Conservation (phyloP, 2,329 filamentous ascomycete species). For the Ascocoryne sarcoides region DNA sequence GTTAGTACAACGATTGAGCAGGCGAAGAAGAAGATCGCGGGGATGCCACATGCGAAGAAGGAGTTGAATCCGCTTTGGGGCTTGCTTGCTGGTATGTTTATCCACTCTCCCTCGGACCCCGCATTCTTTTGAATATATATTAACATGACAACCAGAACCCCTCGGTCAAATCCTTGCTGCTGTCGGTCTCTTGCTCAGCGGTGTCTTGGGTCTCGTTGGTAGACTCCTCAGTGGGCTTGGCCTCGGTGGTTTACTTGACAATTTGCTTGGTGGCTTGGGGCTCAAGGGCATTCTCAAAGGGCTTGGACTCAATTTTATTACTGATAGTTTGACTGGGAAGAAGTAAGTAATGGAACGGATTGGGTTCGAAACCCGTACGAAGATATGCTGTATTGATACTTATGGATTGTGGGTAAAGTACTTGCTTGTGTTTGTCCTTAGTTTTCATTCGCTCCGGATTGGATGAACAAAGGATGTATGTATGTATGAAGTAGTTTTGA, state of each 20-base stretch:
- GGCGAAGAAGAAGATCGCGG: slow-evolving; percentile 78
- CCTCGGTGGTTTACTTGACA: slow-evolving; percentile 72
- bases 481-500: too few relatives aligned
- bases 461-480: too few relatives aligned
- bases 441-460: too few relatives aligned
- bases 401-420: too few relatives aligned
- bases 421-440: too few relatives aligned
- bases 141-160: too few relatives aligned
- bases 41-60: slow-evolving; percentile 93
- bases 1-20: slow-evolving; percentile 79
- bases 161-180: slow-evolving; percentile 88
- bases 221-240: slow-evolving; percentile 67
- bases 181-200: slow-evolving; percentile 72
- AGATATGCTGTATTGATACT: too few relatives aligned
- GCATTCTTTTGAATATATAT: too few relatives aligned
- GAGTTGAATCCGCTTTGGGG: slow-evolving; percentile 86
- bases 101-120: too few relatives aligned
- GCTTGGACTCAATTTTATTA: slow-evolving; percentile 52
- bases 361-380: too few relatives aligned
- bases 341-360: too few relatives aligned
- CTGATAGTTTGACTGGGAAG: slow-evolving; percentile 37
- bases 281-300: slow-evolving; percentile 66
- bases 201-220: slow-evolving; percentile 78
- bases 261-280: slow-evolving; percentile 67
- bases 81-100: slow-evolving; percentile 53